Percentiles rank a stretch among this genome's conserved stretches.
Conservation (phyloP, 768 basidiomycete species). For the Rhodotorula kratochvilovae region DNA sequence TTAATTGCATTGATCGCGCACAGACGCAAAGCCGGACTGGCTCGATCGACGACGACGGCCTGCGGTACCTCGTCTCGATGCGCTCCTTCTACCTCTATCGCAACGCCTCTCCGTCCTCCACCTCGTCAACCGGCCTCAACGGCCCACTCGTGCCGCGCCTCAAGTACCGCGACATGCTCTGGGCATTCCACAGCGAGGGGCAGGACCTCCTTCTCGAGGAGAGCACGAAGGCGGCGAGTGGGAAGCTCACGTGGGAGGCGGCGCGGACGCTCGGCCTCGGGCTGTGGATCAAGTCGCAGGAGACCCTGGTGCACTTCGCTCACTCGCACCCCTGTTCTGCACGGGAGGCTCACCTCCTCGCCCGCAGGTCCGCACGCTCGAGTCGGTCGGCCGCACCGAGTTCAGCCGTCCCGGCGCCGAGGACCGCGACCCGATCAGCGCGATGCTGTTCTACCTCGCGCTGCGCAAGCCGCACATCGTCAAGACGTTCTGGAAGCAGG, state of each 20-base stretch:
- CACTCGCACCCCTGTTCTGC: background rate
- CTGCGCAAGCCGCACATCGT: constrained; percentile 87
- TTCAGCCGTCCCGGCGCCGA: constrained; percentile 73
- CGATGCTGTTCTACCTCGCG: constrained; percentile 91
- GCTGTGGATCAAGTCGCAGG: constrained; percentile 76
- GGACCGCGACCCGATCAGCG: constrained; percentile 77
- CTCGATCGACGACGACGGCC: constrained; percentile 84
- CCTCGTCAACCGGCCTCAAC: background rate
- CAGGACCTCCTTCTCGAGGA: constrained; percentile 75
- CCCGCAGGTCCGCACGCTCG: constrained; percentile 69
- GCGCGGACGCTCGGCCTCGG: constrained; percentile 80
- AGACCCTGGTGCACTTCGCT: constrained; percentile 62
- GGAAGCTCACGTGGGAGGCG: constrained; percentile 88
- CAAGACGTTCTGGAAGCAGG: constrained; percentile 92
- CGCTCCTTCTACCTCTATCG: constrained; percentile 59
- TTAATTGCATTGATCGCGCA: too few relatives aligned
- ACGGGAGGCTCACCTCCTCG: background rate
- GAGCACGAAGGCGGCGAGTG: constrained; percentile 60
- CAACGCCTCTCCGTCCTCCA: background rate
- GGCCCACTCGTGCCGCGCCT: constrained; percentile 50
- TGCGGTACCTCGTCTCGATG: constrained; percentile 89
- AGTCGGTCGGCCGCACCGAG: constrained; percentile 82
- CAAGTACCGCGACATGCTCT: constrained; percentile 88
- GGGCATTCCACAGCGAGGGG: constrained; percentile 94
- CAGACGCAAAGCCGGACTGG: constrained; percentile 85